Evolutionary conservation across 352 stramenopile genomes (phyloP).

Genomic region (Pythium vanterpoolii): DNA sequence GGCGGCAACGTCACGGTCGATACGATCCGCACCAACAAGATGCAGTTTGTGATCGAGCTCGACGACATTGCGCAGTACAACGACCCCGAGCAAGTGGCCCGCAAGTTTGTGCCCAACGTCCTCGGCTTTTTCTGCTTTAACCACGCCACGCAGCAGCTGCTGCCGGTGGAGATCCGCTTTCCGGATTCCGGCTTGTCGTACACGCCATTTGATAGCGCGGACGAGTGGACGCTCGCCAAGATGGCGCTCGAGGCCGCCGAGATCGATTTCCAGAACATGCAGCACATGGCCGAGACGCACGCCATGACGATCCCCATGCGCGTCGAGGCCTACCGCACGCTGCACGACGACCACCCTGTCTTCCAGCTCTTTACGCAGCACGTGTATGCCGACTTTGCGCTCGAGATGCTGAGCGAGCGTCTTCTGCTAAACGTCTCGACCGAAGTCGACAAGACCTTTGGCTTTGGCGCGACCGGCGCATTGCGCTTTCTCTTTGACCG

Average conservation of each 20-base stretch:
- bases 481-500: constrained; percentile 27
- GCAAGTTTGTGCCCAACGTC: constrained; percentile 41
- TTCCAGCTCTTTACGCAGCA: constrained; percentile 35
- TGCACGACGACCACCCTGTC: constrained; percentile 32
- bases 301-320: constrained; percentile 43
- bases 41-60: constrained; percentile 39
- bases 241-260: constrained; percentile 42
- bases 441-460: constrained; percentile 35
- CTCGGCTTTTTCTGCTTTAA: constrained; percentile 18
- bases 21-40: constrained; percentile 19
- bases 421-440: constrained; percentile 4
- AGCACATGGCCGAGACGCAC: constrained; percentile 52
- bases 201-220: constrained; percentile 33
- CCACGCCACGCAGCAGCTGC: constrained; percentile 21
- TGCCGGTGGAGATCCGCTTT: constrained; percentile 41
- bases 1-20: constrained; percentile 17
- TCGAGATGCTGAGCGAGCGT: constrained; percentile 8
- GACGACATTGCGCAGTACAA: constrained; percentile 35
- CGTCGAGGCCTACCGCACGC: constrained; percentile 35
- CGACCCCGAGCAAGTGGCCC: constrained; percentile 1
- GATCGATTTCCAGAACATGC: constrained; percentile 45
- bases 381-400: constrained; percentile 5
- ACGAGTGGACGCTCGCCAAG: constrained; percentile 53
- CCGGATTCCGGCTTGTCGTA: constrained; percentile 43
- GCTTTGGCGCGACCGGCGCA: constrained; percentile 33